Evolutionary conservation across 768 basidiomycete genomes (phyloP), one percentile per base, ranked within the genome.

Genomic region (Clitopilus passeckerianus): DNA sequence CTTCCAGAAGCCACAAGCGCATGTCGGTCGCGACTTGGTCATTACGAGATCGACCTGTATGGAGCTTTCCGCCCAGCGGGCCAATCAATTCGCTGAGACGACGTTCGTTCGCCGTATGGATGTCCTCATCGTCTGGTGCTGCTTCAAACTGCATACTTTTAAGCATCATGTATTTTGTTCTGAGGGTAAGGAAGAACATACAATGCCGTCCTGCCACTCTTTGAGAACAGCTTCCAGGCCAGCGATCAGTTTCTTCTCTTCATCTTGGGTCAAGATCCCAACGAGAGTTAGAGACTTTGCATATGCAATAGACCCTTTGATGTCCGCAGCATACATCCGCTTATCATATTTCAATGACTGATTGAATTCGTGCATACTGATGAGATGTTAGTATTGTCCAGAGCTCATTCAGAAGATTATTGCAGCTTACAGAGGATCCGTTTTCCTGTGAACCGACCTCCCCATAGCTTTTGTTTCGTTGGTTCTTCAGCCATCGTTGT

Each of bases 1-100:
- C 84, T 50, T 89, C 85, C 20, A 97, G 78, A 18, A 99, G 82
- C 97, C 97, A 99, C 12, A 99, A 74, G 30, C 97, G 88, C 90
- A 98, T 91, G 70, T 99, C 97, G 1, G 97, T 99, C 3, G 96
- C 95, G 61, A 98, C 96, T 71, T 99, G 97, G 70, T 99, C 97
- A 72, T 99, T 99, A 57, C 97, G 84, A 55, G 94, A 96, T 60
- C 97, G 86, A 27, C 97, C 97, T 0, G 97, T 99, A 70, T 99
- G 97, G 44, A 99, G 80, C 73, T 98, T 99, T 2, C 97, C 97
- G 5, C 93, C 95, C 15, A 93, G 83, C 14, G 91, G 79, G 0
- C 97, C 97, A 57, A 98, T 93, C 57, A 99, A 75, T 75, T 99
- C 96, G 62, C 87, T 91, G 64, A 99, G 74, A 43, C 97, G 85